Conservation (phyloP, 805 yeast species). For the Spathaspora girioi region DNA sequence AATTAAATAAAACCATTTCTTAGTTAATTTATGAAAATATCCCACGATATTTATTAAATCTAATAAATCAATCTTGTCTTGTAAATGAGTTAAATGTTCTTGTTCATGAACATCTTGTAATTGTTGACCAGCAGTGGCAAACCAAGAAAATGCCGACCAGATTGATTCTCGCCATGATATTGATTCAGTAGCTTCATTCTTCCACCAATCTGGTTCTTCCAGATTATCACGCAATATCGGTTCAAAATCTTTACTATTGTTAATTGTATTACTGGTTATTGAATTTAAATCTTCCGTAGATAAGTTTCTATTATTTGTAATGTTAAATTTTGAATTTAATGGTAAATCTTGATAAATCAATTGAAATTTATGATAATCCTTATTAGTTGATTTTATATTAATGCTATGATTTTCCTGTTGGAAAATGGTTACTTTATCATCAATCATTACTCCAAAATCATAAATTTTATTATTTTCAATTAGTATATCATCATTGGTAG, state of each 20-base stretch:
- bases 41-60: conserved; percentile 23
- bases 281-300: conserved; percentile 27
- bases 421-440: conserved; percentile 12
- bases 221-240: not conserved
- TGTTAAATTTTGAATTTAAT: conserved; percentile 5
- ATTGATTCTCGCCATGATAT: conserved; percentile 54
- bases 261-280: not conserved
- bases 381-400: conserved; percentile 27
- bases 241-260: conserved; percentile 1
- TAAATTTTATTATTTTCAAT: conserved; percentile 47
- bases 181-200: conserved; percentile 39
- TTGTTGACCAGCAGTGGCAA: conserved; percentile 79
- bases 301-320: conserved; percentile 9
- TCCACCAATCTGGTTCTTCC: conserved; percentile 43
- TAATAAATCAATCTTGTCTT: conserved; percentile 4
- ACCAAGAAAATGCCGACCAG: conserved; percentile 76
- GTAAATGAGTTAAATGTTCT: conserved; percentile 4
- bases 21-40: conserved; percentile 36
- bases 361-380: conserved; percentile 36
- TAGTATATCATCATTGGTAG: conserved; percentile 65
- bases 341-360: conserved; percentile 23
- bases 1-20: conserved; percentile 32
- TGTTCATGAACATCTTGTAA: not conserved
- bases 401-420: conserved; percentile 7
- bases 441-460: conserved; percentile 39